A percentile compares a stretch with the other conserved stretches of the same genome.
Conservation (phyloP, 768 basidiomycete genomes). For the Cyathus striatus region DNA sequence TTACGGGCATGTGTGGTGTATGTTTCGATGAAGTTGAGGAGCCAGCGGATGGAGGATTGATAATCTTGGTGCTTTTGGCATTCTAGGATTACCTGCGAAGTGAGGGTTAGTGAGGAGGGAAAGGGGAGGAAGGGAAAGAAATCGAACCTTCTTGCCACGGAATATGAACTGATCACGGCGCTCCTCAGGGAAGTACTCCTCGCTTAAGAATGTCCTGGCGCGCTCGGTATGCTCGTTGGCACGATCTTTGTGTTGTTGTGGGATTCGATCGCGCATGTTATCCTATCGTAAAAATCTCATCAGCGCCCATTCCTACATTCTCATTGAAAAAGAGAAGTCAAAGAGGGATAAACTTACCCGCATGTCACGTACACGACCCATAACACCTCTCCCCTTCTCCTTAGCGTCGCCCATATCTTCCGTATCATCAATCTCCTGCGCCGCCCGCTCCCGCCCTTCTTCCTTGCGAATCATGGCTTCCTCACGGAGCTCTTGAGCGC, state of each 20-base stretch:
- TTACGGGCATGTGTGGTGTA: conserved; percentile 50
- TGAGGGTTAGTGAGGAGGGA: not conserved
- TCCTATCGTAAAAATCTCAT: conserved; percentile 11
- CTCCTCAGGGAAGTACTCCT: conserved; percentile 89
- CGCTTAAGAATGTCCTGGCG: conserved; percentile 62
- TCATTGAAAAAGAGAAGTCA: conserved; percentile 13
- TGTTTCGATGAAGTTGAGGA: conserved; percentile 56
- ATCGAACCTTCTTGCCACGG: conserved; percentile 78
- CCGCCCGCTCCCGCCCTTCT: not conserved
- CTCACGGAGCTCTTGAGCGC: not conserved
- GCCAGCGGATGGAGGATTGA: conserved; percentile 75
- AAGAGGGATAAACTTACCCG: conserved; percentile 10
- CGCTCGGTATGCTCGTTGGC: conserved; percentile 50
- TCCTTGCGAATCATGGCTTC: not conserved
- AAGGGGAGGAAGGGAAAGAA: not conserved
- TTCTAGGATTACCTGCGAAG: conserved; percentile 68
- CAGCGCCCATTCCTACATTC: not conserved
- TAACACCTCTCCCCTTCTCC: conserved; percentile 32
- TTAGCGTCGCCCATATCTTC: conserved; percentile 19
- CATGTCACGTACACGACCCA: conserved; percentile 24
- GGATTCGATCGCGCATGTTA: conserved; percentile 44
- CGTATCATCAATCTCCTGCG: conserved; percentile 6
- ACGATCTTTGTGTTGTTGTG: conserved; percentile 62
- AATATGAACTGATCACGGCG: conserved; percentile 91
- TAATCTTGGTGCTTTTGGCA: conserved; percentile 92